Percentiles rank a stretch among this genome's conserved stretches.
Conservation (phyloP, 371 early-diverging fungal species). For the Sporodiniella umbellata region DNA sequence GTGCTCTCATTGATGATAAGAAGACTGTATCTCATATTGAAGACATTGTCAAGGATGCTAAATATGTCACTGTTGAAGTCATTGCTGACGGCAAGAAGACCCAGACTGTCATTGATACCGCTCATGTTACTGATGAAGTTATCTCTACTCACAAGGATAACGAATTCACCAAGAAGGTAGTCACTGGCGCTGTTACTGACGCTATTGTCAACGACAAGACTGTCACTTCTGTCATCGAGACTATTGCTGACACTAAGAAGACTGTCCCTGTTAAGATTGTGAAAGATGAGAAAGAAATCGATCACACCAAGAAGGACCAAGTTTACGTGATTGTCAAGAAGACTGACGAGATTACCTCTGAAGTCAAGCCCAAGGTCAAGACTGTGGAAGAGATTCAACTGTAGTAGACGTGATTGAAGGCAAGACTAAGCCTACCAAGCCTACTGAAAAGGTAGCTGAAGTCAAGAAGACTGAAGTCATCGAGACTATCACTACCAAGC, state of each 20-base stretch:
- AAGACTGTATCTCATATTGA: slow-evolving; percentile 1
- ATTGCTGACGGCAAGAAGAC: background rate
- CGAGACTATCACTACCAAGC: background rate
- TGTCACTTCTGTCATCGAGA: slow-evolving; percentile 1
- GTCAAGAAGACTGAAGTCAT: background rate
- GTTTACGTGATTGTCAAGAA: background rate
- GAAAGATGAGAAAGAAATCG: slow-evolving; percentile 1
- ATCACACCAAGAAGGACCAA: background rate
- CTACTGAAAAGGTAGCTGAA: too few species aligned
- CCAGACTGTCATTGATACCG: background rate
- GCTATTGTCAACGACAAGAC: background rate
- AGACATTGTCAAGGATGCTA: too few species aligned
- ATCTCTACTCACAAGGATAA: background rate
- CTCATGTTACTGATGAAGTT: background rate
- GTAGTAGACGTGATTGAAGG: background rate
- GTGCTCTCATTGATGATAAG: background rate
- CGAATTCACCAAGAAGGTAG: background rate
- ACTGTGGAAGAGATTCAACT: too few species aligned
- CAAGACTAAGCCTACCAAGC: background rate
- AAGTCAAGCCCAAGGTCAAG: too few species aligned
- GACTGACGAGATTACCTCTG: background rate
- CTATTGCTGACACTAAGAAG: background rate
- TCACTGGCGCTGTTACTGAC: background rate
- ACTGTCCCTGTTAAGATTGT: background rate
- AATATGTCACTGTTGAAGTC: background rate